Evolutionary conservation across 73 alveolate genomes (phyloP), one percentile per base, ranked within the genome.

Genomic region (Paramecium sexaurelia): DNA sequence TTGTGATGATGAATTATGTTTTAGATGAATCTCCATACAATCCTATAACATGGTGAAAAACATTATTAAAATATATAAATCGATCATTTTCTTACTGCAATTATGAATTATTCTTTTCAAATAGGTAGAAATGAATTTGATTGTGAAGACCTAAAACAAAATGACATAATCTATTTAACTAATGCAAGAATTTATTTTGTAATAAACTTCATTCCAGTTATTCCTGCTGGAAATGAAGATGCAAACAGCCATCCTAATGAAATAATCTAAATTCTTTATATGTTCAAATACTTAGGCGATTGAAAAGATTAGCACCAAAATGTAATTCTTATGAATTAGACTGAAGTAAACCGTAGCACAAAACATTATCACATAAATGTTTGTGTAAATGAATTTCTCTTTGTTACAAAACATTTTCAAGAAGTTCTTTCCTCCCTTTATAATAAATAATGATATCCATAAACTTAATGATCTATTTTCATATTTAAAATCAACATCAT

Each of bases 211-310:
- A 88, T 88, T 10, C 94, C 94, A 29, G 85, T 88, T 20, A 82
- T 41, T 13, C 94, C 94, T 3, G 85, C 94, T 67, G 94, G 94
- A 66, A 88, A 88, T 55, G 91, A 68, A 10, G 91, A 88, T 5
- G 91, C 89, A 27, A 88, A 75, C 7, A 88, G 43, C 78, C 85
- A 88, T 11, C 69, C 93, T n/a, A 69, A 43, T 3, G 94, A 67
- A 19, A 88, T 56, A 61, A 88, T 69, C 94, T 88, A 69, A 26
- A 26, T 10, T 15, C 32, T 40, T 22, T 26, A 39, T 68, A 2
- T 66, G 27, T 19, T 85, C 36, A n/a, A 56, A 51, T 85, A 55
- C 94, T 51, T 88, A 82, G 1, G 66, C 83, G 3, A 87, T 10
- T 27, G 91, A 87, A 33, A 87, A 87, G 17, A 68, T 11, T 4